phyloP scores from a whole-genome alignment of 306 rosid species.

The Leucaena leucocephala region DNA sequence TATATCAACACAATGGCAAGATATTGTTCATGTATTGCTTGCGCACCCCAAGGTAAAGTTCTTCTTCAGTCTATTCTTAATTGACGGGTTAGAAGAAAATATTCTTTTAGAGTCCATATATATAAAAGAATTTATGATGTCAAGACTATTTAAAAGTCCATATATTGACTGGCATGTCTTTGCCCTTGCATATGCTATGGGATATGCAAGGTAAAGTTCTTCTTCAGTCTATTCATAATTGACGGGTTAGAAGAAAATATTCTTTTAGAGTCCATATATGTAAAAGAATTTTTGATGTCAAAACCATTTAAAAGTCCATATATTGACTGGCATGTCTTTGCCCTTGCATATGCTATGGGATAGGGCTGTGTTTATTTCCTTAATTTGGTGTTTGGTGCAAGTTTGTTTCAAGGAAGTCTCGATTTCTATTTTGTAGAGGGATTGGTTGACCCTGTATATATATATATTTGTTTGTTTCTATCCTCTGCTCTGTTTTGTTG shows the following conservation, averaged over 20 bases:
- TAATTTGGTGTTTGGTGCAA: neutral
- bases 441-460: neutral
- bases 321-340: neutral
- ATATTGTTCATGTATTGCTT: slow-evolving; percentile 79
- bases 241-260: slow-evolving; percentile 15
- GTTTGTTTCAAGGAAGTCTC: neutral
- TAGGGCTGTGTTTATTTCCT: neutral
- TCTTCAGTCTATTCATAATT: slow-evolving; percentile 17
- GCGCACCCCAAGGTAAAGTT: slow-evolving; percentile 84
- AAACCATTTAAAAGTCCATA: neutral
- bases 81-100: slow-evolving; percentile 8
- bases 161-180: slow-evolving; percentile 74
- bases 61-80: slow-evolving; percentile 20
- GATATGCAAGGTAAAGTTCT: slow-evolving; percentile 58
- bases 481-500: neutral
- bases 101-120: slow-evolving; percentile 26
- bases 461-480: neutral
- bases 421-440: neutral
- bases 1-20: slow-evolving; percentile 84
- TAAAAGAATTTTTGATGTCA: neutral
- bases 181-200: slow-evolving; percentile 67
- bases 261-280: slow-evolving; percentile 26
- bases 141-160: slow-evolving; percentile 30
- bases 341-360: neutral
- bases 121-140: neutral